Evolutionary conservation across 495 filamentous ascomycete species (phyloP).

Genomic region (Aspergillus ellipticus): DNA sequence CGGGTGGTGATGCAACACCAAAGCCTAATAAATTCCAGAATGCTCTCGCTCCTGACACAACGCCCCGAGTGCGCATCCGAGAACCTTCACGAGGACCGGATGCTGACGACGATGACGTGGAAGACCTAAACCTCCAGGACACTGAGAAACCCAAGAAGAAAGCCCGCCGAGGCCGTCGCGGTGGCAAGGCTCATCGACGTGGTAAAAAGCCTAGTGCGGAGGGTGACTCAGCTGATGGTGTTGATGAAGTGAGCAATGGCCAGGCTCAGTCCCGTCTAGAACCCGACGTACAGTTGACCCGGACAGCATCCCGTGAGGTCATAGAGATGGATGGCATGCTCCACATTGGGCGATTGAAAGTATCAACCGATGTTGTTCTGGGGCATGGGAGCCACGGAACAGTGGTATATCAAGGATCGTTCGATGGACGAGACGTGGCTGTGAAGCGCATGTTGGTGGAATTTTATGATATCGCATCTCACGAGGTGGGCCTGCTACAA

Average conservation of each 20-base stretch:
- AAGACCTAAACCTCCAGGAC: slow-evolving; percentile 32
- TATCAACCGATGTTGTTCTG: slow-evolving; percentile 68
- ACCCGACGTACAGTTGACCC: slow-evolving; percentile 48
- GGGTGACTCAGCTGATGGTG: slow-evolving; percentile 41
- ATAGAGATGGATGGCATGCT: slow-evolving; percentile 49
- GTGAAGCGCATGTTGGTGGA: slow-evolving; percentile 95
- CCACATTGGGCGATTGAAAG: slow-evolving; percentile 68
- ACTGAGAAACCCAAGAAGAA: slow-evolving; percentile 70
- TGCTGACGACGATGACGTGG: slow-evolving; percentile 40
- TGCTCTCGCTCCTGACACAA: slow-evolving; percentile 17
- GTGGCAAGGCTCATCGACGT: slow-evolving; percentile 72
- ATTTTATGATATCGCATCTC: slow-evolving; percentile 91
- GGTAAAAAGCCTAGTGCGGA: slow-evolving; percentile 44
- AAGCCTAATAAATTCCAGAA: slow-evolving; percentile 23
- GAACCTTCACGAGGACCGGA: slow-evolving; percentile 40
- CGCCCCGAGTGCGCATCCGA: slow-evolving; percentile 39
- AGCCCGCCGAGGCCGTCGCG: slow-evolving; percentile 73
- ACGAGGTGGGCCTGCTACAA: slow-evolving; percentile 83
- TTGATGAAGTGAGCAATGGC: slow-evolving; percentile 37
- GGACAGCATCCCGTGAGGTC: slow-evolving; percentile 39
- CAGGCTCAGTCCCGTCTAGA: slow-evolving; percentile 48
- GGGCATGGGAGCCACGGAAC: slow-evolving; percentile 84
- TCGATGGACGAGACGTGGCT: slow-evolving; percentile 87
- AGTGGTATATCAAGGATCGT: slow-evolving; percentile 78
- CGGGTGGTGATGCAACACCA: slow-evolving; percentile 23